Evolutionary conservation across 352 stramenopile genomes (phyloP), one percentile per base, ranked within the genome.

Genomic region (Pythium sp.): DNA sequence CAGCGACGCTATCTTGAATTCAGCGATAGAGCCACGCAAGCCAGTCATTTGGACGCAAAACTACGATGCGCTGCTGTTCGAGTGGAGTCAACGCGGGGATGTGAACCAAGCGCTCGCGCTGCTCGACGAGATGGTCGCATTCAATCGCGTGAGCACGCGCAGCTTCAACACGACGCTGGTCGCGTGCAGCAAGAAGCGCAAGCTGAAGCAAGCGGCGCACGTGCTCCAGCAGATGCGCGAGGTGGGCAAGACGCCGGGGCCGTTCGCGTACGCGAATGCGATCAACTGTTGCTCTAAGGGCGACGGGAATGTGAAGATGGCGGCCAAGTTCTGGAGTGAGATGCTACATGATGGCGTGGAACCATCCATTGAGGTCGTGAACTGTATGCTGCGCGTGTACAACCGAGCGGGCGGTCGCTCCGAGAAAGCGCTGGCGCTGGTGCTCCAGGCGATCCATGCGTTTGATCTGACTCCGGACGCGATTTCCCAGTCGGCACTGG

Each of bases 151-250:
- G 11, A 76, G 78, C 38, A 64, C 73, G 30, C 74, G 78, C 47
- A 89, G 79, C 62, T 92, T 92, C 60, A 80, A 94, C 67, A 86
- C 86, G 18, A 82, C 70, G n/a, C 79, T 94, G 43, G 84, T 84
- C 62, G 82, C 78, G 36, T 94, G 84, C 62, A 88, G 83, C 62
- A 76, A 78, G 9, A 66, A 67, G 8, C 67, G 78, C 9, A 70
- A 86, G 65, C 32, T 92, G 63, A 67, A 71, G 1, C 67, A 69
- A 41, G 86, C 74, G 0, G 68, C 58, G 22, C 57, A 64, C 14
- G 80, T 92, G 32, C 26, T 91, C 9, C 51, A 73, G 36, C 70
- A 82, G 38, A 91, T 92, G 81, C 46, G 75, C 8, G 69, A 64
- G 18, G 62, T 62, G 18, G 72, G 68, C 0, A 69, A 58, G 2